Base-by-base conservation (phyloP, 768 basidiomycete genomes). In the Candolleomyces efflorescens region DNA sequence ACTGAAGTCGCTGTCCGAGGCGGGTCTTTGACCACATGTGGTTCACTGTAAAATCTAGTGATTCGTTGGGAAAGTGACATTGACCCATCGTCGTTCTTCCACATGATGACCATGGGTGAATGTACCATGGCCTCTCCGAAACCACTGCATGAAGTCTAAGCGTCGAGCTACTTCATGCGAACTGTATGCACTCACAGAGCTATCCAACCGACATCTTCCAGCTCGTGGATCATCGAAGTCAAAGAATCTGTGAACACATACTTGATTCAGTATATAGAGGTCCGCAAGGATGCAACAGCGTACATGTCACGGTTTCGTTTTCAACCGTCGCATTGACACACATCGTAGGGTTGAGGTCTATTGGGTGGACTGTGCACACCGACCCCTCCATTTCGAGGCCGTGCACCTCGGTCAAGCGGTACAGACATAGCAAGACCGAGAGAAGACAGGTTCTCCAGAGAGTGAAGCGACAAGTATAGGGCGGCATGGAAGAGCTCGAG, bases 41-140 rank as follows among this genome's bases (percentile, higher is more conserved):
- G 86, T 64, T 81, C 77, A 23, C 67, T 63, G 52, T 83, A 78
- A 2, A 73, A 78, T 12, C 66, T 64, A 0, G 80, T 79, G 63
- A 75, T 73, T 4, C 87, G 74, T 58, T 89, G 87, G 10, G 84
- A 85, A 52, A 89, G 65, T 1, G 84, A 82, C 45, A 77, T 74
- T 5, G 78, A 73, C 2, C 81, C 81, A 63, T 88, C 82, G 3
- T 72, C 64, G 62, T 76, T 75, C 47, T 69, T 65, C 75, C 77
- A 77, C 68, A 78, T 67, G n/a, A 88, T 79, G 57, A 87, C 77
- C 78, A 86, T 83, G 43, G 78, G 77, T 0, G 79, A 75, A 47
- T 72, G 63, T n/a, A 71, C 63, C 82, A 84, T 83, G 44, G 65
- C 69, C 27, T 56, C 59, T 4, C 84, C 83, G 63, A 80, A 84